phyloP scores from a whole-genome alignment of 768 basidiomycete genomes.

The Boletus huronensis region DNA sequence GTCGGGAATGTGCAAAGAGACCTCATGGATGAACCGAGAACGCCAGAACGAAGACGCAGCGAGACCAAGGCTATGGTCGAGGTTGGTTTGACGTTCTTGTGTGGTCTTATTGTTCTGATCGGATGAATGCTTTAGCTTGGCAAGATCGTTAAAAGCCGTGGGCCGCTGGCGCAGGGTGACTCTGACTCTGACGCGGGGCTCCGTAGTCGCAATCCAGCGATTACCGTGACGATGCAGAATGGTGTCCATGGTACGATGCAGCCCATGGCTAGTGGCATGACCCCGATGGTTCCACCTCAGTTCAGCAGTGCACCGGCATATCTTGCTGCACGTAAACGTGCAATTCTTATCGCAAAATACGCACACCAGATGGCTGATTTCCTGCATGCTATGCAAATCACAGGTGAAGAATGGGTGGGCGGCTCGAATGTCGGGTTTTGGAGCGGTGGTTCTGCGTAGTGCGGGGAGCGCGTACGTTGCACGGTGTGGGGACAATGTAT shows the following conservation, averaged over 20 bases:
- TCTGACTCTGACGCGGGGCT: conserved; percentile 19
- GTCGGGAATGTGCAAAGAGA: conserved; percentile 31
- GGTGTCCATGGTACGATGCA: too few species aligned
- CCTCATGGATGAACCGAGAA: conserved; percentile 46
- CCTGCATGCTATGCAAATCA: too few species aligned
- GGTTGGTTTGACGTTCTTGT: conserved; percentile 40
- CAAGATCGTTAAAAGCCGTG: conserved; percentile 77
- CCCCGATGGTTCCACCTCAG: neutral
- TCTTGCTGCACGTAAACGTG: neutral
- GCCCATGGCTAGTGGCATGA: neutral
- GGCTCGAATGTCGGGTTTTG: too few species aligned
- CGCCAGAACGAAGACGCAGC: conserved; percentile 68
- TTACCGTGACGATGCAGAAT: too few species aligned
- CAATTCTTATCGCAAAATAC: neutral
- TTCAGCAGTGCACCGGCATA: neutral
- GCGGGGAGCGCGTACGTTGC: too few species aligned
- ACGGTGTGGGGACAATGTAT: too few species aligned
- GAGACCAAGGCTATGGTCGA: conserved; percentile 83
- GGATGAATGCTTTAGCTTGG: conserved; percentile 52
- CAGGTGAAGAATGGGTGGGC: too few species aligned
- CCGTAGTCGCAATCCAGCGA: too few species aligned
- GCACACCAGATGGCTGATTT: neutral
- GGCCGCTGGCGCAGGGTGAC: conserved; percentile 54
- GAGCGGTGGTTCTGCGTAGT: too few species aligned
- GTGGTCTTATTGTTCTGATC: neutral